Conservation (phyloP, 495 filamentous ascomycete species). For the Lasiosphaeria hispida region DNA sequence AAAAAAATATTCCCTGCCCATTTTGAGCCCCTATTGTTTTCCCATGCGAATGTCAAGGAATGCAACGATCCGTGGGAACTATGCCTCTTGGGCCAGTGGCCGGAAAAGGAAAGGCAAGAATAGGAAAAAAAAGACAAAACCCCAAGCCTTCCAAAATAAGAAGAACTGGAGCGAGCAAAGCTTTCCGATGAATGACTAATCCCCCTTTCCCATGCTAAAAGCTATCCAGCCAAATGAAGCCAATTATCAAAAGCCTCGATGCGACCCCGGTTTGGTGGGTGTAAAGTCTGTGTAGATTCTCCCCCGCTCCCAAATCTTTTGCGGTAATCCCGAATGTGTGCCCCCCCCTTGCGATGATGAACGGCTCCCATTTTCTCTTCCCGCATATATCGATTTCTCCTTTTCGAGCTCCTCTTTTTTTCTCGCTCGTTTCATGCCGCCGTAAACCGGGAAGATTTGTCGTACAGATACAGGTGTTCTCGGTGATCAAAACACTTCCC, state of each 20-base stretch:
- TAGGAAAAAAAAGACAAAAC: background rate
- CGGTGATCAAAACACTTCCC: background rate
- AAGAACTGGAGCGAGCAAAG: background rate
- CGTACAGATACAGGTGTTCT: conserved; percentile 8
- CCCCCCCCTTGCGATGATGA: background rate
- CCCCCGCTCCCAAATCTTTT: conserved; percentile 2
- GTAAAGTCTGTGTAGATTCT: conserved; percentile 6
- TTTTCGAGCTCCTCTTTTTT: conserved; percentile 10
- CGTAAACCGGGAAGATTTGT: conserved; percentile 7
- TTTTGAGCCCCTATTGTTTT: background rate
- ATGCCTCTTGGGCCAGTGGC: background rate
- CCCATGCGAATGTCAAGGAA: conserved; percentile 1
- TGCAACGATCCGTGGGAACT: background rate
- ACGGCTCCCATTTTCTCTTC: conserved; percentile 13
- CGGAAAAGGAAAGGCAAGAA: background rate
- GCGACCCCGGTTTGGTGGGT: conserved; percentile 9
- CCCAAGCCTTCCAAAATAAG: background rate
- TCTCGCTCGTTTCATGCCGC: conserved; percentile 7
- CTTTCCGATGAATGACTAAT: no score
- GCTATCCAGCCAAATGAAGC: conserved; percentile 10
- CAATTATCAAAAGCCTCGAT: conserved; percentile 4
- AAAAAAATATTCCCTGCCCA: no score
- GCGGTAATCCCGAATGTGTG: conserved; percentile 6
- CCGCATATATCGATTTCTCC: background rate
- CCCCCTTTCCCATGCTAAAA: conserved; percentile 3